Conservation (phyloP, 106 monocot species). For the Apostasia shenzhenica region DNA sequence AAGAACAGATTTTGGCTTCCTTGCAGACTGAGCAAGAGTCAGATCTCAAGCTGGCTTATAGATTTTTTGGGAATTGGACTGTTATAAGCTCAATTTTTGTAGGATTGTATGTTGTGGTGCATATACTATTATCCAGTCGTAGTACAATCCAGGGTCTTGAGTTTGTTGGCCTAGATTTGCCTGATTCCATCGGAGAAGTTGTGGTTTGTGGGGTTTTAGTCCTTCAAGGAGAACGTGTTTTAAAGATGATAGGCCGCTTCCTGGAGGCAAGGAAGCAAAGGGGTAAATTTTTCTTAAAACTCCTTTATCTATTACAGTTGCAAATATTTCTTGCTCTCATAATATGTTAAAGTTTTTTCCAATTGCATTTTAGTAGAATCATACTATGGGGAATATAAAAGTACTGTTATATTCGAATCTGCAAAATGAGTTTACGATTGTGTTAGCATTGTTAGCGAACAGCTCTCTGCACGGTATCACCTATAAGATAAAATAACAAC, state of each 20-base stretch:
- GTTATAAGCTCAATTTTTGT: slow-evolving; percentile 45
- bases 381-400: neutral
- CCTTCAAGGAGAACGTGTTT: slow-evolving; percentile 69
- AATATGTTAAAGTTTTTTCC: neutral
- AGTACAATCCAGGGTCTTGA: slow-evolving; percentile 69
- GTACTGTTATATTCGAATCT: neutral
- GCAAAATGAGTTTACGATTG: no score
- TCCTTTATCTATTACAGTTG: neutral
- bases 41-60: slow-evolving; percentile 54
- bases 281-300: slow-evolving; percentile 27
- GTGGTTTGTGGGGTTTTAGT: slow-evolving; percentile 75
- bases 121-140: slow-evolving; percentile 52
- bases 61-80: slow-evolving; percentile 79
- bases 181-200: slow-evolving; percentile 84
- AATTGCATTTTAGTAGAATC: neutral
- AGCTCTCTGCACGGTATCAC: no score
- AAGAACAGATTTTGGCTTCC: slow-evolving; percentile 67
- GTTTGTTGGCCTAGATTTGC: slow-evolving; percentile 77
- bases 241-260: slow-evolving; percentile 63
- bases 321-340: neutral
- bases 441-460: no score
- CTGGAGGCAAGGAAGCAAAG: slow-evolving; percentile 60
- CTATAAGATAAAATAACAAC: no score
- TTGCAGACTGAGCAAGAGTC: slow-evolving; percentile 55
- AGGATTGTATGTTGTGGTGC: slow-evolving; percentile 45